Conservation (phyloP, 257 asterid genomes). For the Orobanche coerulescens region DNA sequence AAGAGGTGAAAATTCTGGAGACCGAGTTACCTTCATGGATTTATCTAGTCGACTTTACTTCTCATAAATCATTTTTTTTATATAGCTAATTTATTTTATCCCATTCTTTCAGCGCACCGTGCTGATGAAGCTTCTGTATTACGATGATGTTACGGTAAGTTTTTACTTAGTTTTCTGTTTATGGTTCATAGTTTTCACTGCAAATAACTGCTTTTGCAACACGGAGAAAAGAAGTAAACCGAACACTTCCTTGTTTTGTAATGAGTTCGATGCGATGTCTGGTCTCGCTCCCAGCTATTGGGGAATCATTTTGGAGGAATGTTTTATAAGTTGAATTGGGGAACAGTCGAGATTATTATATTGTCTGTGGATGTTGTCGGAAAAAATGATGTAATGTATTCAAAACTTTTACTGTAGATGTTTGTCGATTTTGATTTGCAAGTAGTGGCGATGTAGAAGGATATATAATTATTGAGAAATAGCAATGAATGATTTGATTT, state of each 20-base stretch:
- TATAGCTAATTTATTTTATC: slow-evolving; percentile 14
- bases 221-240: not conserved
- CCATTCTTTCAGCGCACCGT: slow-evolving; percentile 73
- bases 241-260: not conserved
- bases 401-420: no score
- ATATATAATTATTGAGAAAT: no score
- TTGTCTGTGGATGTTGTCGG: no score
- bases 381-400: no score
- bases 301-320: no score
- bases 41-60: slow-evolving; percentile 11
- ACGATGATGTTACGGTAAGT: slow-evolving; percentile 80
- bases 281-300: no score
- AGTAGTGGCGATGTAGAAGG: no score
- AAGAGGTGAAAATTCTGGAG: slow-evolving; percentile 50
- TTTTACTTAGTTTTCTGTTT: slow-evolving; percentile 11
- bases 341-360: no score
- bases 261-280: not conserved
- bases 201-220: slow-evolving; percentile 9
- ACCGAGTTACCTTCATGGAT: slow-evolving; percentile 9
- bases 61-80: not conserved
- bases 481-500: no score
- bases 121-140: slow-evolving; percentile 83
- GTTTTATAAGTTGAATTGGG: no score
- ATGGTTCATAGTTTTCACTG: not conserved
- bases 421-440: no score